Evolutionary conservation across 805 yeast species (phyloP).

Genomic region (Candida germanica): DNA sequence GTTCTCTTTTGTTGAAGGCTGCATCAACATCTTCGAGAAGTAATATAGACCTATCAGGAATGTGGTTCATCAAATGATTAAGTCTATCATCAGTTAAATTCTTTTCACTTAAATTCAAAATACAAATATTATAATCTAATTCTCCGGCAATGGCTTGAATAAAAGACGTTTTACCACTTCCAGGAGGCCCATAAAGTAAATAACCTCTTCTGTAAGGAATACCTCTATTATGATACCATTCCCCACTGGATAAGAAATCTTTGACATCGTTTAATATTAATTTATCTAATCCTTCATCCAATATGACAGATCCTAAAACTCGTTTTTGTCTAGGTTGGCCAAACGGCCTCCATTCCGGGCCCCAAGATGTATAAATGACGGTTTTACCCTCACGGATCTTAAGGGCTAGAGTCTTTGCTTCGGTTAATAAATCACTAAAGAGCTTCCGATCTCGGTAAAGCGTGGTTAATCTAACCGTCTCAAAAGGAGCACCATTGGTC

Average conservation of each 20-base stretch:
- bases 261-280: constrained; percentile 64
- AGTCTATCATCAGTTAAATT: constrained; percentile 92
- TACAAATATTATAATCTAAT: constrained; percentile 91
- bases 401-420: constrained; percentile 82
- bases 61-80: constrained; percentile 93
- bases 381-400: constrained; percentile 88
- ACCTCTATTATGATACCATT: constrained; percentile 95
- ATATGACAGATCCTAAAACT: constrained; percentile 76
- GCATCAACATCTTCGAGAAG: constrained; percentile 93
- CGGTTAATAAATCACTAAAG: constrained; percentile 67
- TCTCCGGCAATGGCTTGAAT: constrained; percentile 97
- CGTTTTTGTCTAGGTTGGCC: constrained; percentile 93
- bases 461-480: constrained; percentile 92
- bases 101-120: constrained; percentile 83
- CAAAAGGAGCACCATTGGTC: constrained; percentile 91
- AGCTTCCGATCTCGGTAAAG: constrained; percentile 74
- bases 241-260: constrained; percentile 75
- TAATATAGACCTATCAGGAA: constrained; percentile 84
- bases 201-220: constrained; percentile 97
- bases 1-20: constrained; percentile 82
- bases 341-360: constrained; percentile 98
- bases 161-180: constrained; percentile 93
- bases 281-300: constrained; percentile 74
- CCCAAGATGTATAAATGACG: constrained; percentile 91
- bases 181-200: constrained; percentile 94